Conservation (phyloP, 2,329 filamentous ascomycete species). For the Talaromyces sp. region DNA sequence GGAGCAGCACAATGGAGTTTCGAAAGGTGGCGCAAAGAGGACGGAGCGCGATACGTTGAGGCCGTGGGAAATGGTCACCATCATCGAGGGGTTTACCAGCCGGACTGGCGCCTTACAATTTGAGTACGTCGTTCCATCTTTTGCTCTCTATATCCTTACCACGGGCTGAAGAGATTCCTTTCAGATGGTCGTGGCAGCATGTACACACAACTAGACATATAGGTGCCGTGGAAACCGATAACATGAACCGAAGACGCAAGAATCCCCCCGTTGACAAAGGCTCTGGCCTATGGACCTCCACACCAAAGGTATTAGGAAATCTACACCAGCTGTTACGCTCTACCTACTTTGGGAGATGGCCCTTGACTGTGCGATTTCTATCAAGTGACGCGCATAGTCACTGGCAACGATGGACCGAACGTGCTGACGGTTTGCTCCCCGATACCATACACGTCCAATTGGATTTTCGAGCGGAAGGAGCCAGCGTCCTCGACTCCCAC, state of each 20-base stretch:
- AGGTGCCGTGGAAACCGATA: conserved; percentile 34
- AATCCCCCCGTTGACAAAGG: neutral
- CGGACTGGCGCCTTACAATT: conserved; percentile 87
- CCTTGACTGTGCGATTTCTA: conserved; percentile 77
- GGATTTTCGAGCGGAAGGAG: conserved; percentile 40
- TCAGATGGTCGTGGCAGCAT: conserved; percentile 88
- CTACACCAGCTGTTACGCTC: conserved; percentile 76
- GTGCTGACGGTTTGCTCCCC: conserved; percentile 49
- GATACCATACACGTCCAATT: conserved; percentile 53
- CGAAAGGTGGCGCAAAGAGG: conserved; percentile 73
- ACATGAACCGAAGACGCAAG: conserved; percentile 5
- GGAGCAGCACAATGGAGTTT: conserved; percentile 84
- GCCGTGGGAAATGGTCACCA: conserved; percentile 86
- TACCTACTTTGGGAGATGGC: conserved; percentile 78
- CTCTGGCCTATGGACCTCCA: conserved; percentile 8
- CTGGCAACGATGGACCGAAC: conserved; percentile 62
- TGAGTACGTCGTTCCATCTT: conserved; percentile 60
- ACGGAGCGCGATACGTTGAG: conserved; percentile 67
- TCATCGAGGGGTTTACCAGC: conserved; percentile 86
- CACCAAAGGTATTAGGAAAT: conserved; percentile 58
- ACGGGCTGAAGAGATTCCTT: neutral
- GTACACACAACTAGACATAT: conserved; percentile 78
- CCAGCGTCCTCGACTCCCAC: conserved; percentile 17
- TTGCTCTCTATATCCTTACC: neutral
- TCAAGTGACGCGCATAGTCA: conserved; percentile 62